Evolutionary conservation across 2,329 filamentous ascomycete genomes (phyloP), one percentile per base, ranked within the genome.

Genomic region (Pseudocercospora fijiensis): DNA sequence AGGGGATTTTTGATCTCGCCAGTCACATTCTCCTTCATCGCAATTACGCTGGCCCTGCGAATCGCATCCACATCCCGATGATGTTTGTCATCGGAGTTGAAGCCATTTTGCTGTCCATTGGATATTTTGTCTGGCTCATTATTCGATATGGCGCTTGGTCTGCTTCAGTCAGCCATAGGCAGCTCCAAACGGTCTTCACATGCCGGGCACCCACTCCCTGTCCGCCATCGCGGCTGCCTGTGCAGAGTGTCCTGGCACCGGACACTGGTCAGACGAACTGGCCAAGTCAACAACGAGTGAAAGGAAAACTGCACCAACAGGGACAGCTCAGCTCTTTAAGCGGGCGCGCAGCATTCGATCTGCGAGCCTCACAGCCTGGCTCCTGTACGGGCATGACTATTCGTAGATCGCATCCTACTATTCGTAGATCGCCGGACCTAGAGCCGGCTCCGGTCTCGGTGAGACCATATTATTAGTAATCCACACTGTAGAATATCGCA

Each of bases 1-100:
- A 67, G 64, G 11, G 64, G 64, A 41, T 67, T 66, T 20, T 52
- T 52, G 59, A 67, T 55, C 52, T 51, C 47, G n/a, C 58, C 58
- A 11, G 58, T 60, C 18, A 41, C 49, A 37, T 60, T 60, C 27
- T 28, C 33, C 13, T 22, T 60, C 45, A 41, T 60, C 26, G 58
- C 58, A 24, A 57, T 33, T 9, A 57, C 55, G 20, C 30, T 43
- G 30, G 30, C 26, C 55, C 45, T 57, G 20, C 30, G 30, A 33
- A 57, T 22, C 9, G 55, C 49, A 26, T 24, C 49, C 5, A 24
- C 47, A 20, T 55, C 28, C 43, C 43, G 11, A 52, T 55, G 49
- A 20, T 41, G 30, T 26, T 28, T 30, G 5, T 4, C 49, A 20
- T 28, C 49, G 16, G 49, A 13, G 28, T 18, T n/a, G 49, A 27